Evolutionary conservation across 2,329 filamentous ascomycete species (phyloP).

Genomic region (Fusarium nodosum): DNA sequence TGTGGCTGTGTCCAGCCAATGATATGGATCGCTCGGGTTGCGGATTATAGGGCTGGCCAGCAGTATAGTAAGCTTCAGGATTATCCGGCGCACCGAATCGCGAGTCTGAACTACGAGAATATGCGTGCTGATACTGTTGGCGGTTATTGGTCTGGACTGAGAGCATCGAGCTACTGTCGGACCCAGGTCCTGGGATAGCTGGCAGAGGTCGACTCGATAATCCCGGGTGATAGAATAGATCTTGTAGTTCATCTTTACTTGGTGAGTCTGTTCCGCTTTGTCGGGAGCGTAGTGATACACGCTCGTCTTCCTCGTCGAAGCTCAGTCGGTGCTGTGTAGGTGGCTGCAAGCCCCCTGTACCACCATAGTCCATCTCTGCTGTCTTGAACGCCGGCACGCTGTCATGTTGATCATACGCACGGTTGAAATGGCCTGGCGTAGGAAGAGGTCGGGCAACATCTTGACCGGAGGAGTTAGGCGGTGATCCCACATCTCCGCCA

Average conservation of each 20-base stretch:
- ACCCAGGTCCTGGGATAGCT: slow-evolving; percentile 71
- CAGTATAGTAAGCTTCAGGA: slow-evolving; percentile 66
- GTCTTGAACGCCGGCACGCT: slow-evolving; percentile 62
- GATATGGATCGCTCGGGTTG: slow-evolving; percentile 82
- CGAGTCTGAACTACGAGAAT: slow-evolving; percentile 65
- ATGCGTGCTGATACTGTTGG: slow-evolving; percentile 63
- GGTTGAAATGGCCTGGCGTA: slow-evolving; percentile 56
- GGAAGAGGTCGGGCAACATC: slow-evolving; percentile 65
- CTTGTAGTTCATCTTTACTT: slow-evolving; percentile 80
- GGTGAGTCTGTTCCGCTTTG: slow-evolving; percentile 75
- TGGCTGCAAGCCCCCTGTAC: slow-evolving; percentile 88
- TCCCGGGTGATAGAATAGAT: slow-evolving; percentile 94
- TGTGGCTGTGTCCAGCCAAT: slow-evolving; percentile 83
- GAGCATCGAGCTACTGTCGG: slow-evolving; percentile 70
- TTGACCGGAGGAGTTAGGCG: slow-evolving; percentile 57
- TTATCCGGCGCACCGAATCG: slow-evolving; percentile 56
- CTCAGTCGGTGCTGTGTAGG: slow-evolving; percentile 82
- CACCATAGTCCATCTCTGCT: slow-evolving; percentile 86
- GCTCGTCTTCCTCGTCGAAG: slow-evolving; percentile 94
- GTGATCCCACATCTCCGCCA: slow-evolving; percentile 62
- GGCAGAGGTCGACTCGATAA: slow-evolving; percentile 75
- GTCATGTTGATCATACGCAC: slow-evolving; percentile 48
- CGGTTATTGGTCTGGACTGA: slow-evolving; percentile 59
- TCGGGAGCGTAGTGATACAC: slow-evolving; percentile 68
- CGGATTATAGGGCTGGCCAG: slow-evolving; percentile 54